phyloP scores from a whole-genome alignment of 345 rosid genomes.

The Salix caprea region DNA sequence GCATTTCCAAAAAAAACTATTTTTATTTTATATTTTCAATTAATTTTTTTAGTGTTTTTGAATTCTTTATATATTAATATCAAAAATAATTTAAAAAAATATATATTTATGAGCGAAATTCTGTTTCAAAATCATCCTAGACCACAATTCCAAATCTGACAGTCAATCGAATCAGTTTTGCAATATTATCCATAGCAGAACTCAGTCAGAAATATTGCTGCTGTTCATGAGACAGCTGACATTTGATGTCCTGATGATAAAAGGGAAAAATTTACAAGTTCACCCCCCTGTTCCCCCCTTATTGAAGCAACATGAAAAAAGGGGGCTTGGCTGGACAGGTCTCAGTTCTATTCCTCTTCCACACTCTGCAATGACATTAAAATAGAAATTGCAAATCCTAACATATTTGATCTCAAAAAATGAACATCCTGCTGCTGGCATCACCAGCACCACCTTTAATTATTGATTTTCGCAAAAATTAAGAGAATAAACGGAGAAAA shows the following conservation, averaged over 20 bases:
- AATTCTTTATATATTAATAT: too few species aligned
- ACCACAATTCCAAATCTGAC: too few species aligned
- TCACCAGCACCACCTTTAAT: constrained; percentile 13
- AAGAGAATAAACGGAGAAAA: constrained; percentile 3
- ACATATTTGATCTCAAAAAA: constrained; percentile 16
- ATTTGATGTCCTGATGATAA: neutral
- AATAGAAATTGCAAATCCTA: constrained; percentile 1
- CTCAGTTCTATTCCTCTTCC: constrained; percentile 16
- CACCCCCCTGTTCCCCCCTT: constrained; percentile 14
- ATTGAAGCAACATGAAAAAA: constrained; percentile 8
- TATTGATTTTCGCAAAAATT: constrained; percentile 15
- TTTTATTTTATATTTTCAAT: too few species aligned
- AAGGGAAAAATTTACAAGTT: constrained; percentile 16
- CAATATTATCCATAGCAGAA: neutral
- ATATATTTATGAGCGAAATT: too few species aligned
- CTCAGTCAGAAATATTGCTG: neutral
- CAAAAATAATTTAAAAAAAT: too few species aligned
- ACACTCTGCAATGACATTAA: constrained; percentile 11
- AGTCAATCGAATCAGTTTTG: too few species aligned
- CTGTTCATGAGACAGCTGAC: neutral
- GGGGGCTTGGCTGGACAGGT: constrained; percentile 5
- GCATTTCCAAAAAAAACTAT: too few species aligned
- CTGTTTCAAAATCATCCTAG: too few species aligned
- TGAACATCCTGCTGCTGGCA: constrained; percentile 23
- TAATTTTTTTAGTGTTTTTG: too few species aligned